Evolutionary conservation across 768 basidiomycete species (phyloP).

Genomic region (Psilocybe cyanescens): DNA sequence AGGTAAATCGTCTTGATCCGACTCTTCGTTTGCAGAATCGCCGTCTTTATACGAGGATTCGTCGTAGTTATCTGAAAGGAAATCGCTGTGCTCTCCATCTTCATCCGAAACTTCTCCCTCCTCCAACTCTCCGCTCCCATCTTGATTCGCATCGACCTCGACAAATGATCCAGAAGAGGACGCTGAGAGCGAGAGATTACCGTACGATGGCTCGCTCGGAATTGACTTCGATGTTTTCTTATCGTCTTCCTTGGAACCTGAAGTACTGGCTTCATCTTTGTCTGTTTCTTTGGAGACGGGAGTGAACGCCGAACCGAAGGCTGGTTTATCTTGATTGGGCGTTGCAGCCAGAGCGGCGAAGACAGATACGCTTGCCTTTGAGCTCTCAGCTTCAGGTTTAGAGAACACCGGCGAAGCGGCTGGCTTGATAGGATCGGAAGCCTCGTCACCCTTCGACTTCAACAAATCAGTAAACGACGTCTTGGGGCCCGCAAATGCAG

Average conservation of each 20-base stretch:
- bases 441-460: conserved; percentile 35
- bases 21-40: conserved; percentile 22
- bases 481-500: conserved; percentile 40
- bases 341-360: conserved; percentile 9
- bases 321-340: background rate
- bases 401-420: background rate
- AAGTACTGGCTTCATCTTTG: conserved; percentile 1
- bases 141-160: conserved; percentile 36
- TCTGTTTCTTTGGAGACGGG: conserved; percentile 10
- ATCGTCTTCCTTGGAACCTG: background rate
- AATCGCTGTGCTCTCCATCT: conserved; percentile 20
- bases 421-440: conserved; percentile 18
- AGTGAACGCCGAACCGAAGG: conserved; percentile 5
- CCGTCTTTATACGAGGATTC: conserved; percentile 15
- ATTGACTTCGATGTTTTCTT: background rate
- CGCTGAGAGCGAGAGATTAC: conserved; percentile 42
- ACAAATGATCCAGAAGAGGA: conserved; percentile 54
- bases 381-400: conserved; percentile 3
- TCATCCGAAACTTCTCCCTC: conserved; percentile 38
- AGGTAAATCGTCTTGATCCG: conserved; percentile 23
- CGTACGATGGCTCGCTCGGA: conserved; percentile 24
- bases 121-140: conserved; percentile 33
- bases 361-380: conserved; percentile 14
- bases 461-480: conserved; percentile 66
- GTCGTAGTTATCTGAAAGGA: conserved; percentile 28